Conservation (phyloP, 352 stramenopile genomes). For the Aphanomyces invadans region DNA sequence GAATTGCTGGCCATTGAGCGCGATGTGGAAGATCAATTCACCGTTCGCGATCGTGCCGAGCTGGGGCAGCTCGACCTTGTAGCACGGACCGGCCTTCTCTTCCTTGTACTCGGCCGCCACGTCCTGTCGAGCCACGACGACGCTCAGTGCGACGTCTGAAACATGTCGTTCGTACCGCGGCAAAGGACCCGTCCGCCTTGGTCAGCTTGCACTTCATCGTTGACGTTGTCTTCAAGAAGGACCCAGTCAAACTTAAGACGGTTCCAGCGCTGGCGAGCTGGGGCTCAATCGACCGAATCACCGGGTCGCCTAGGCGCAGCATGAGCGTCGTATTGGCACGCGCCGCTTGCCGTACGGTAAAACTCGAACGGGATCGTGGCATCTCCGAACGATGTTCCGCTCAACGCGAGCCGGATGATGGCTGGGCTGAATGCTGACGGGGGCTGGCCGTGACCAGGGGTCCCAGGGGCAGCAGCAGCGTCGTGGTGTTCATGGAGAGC, state of each 20-base stretch:
- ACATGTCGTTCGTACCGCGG: not conserved
- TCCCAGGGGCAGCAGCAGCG: not conserved
- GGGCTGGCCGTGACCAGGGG: not conserved
- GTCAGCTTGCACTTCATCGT: not conserved
- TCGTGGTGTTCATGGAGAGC: not conserved
- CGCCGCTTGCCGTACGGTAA: not conserved
- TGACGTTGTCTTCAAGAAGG: not conserved
- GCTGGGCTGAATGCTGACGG: not conserved
- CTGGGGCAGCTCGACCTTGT: conserved; percentile 3
- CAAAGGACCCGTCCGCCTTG: not conserved
- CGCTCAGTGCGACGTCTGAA: not conserved
- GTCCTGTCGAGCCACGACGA: not conserved
- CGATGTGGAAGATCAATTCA: not conserved
- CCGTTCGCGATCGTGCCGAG: not conserved
- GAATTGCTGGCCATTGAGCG: conserved; percentile 3
- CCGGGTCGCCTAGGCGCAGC: not conserved
- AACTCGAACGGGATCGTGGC: conserved; percentile 11
- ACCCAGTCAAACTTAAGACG: not conserved
- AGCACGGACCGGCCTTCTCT: not conserved
- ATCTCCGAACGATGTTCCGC: not conserved
- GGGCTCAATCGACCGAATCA: not conserved
- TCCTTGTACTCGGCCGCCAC: not conserved
- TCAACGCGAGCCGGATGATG: not conserved
- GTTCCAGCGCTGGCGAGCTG: not conserved
- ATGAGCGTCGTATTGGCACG: not conserved